phyloP scores from a whole-genome alignment of 2,329 filamentous ascomycete species.

The Orbilia blumenaviensis region DNA sequence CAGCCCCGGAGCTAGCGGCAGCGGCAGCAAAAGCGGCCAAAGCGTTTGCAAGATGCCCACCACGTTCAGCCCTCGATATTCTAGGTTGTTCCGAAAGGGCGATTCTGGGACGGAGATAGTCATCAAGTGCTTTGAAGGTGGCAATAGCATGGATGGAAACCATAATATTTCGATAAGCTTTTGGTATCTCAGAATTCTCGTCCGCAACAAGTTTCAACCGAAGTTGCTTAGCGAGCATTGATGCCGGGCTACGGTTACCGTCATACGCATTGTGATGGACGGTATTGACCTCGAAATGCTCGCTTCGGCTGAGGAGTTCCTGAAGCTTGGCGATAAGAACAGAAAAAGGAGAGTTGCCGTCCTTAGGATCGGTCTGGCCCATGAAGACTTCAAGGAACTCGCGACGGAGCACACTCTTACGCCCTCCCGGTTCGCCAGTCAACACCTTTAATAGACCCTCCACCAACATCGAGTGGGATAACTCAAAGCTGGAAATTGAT shows the following conservation, averaged over 20 bases:
- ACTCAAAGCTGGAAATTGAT: conserved; percentile 83
- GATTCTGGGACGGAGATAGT: conserved; percentile 92
- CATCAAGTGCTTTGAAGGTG: conserved; percentile 94
- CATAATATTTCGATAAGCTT: conserved; percentile 90
- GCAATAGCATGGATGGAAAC: conserved; percentile 98
- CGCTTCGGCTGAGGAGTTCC: conserved; percentile 91
- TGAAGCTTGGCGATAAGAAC: conserved; percentile 92
- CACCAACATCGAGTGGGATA: conserved; percentile 89
- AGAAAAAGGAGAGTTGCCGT: conserved; percentile 78
- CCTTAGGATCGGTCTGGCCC: conserved; percentile 66
- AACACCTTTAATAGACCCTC: conserved; percentile 83
- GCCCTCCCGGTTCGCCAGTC: conserved; percentile 70
- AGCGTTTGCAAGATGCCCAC: conserved; percentile 72
- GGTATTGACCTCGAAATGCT: conserved; percentile 97
- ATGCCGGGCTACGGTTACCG: conserved; percentile 85
- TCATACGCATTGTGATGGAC: conserved; percentile 93
- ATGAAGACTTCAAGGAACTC: conserved; percentile 94
- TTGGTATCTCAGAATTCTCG: conserved; percentile 87
- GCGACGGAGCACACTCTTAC: conserved; percentile 70
- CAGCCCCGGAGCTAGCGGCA: conserved; percentile 62
- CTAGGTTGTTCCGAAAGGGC: conserved; percentile 67
- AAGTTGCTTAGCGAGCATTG: conserved; percentile 96
- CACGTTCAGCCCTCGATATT: conserved; percentile 60
- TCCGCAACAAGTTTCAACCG: conserved; percentile 87
- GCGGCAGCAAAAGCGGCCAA: conserved; percentile 81